Conservation (phyloP, 2,329 filamentous ascomycete genomes). For the Fusarium ramigenum region DNA sequence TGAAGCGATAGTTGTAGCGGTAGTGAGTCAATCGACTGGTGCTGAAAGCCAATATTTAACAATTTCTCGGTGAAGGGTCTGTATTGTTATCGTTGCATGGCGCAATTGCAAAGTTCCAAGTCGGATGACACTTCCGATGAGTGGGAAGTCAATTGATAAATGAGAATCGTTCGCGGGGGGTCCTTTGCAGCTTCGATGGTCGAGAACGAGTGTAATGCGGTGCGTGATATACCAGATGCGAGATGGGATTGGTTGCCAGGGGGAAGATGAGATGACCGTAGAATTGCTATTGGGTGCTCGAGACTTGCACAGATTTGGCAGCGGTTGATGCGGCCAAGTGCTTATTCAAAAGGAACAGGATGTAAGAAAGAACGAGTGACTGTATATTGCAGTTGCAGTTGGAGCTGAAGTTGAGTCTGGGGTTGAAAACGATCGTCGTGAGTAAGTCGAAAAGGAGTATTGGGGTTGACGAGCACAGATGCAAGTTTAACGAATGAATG, state of each 20-base stretch:
- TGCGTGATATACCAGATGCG: conserved; percentile 20
- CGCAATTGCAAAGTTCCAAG: background rate
- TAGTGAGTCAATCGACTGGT: background rate
- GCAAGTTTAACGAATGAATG: conserved; percentile 7
- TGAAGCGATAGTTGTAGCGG: conserved; percentile 3
- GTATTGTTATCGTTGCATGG: conserved; percentile 26
- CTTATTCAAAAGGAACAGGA: background rate
- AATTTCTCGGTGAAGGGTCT: background rate
- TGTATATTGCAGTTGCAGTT: background rate
- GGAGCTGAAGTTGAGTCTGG: conserved; percentile 1
- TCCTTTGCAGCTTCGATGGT: conserved; percentile 1
- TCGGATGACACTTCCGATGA: background rate
- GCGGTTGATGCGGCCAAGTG: conserved; percentile 7
- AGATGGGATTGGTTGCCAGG: conserved; percentile 28
- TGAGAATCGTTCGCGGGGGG: conserved; percentile 16
- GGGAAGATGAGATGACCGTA: conserved; percentile 29
- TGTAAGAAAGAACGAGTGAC: conserved; percentile 12
- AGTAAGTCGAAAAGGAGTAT: conserved; percentile 13
- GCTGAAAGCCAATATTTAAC: conserved; percentile 9
- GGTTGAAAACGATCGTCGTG: conserved; percentile 30
- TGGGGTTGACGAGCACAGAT: background rate
- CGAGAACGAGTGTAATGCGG: conserved; percentile 18
- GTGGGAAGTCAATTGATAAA: conserved; percentile 14
- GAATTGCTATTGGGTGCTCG: conserved; percentile 1
- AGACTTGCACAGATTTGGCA: conserved; percentile 7